Base-by-base conservation (phyloP, 2,329 filamentous ascomycete genomes). In the Plectosphaerella sp. region DNA sequence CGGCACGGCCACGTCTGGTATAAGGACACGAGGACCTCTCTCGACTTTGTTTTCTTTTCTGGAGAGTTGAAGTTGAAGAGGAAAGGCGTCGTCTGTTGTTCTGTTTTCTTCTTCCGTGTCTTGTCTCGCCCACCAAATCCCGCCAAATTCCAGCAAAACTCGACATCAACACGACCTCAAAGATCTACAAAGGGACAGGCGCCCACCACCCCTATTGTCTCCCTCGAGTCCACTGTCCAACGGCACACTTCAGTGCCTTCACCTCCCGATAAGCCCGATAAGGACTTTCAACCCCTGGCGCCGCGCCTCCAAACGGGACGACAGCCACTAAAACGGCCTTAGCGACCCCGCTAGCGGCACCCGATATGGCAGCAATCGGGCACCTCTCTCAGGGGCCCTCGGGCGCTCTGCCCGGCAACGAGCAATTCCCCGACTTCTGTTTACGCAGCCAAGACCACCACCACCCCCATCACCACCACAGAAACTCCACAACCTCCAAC, bases 391-490 rank as follows among this genome's bases (percentile, higher is more conserved):
- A 57, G 55, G 54, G 55, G 55, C 47, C 45, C 43, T 52, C 49
- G 24, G 22, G 22, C 39, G 20, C 14, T 54, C 64, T 63, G 62
- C 70, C 67, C 63, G 59, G 69, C 69, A 73, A 61, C 53, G 64
- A 70, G 60, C 62, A 64, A 61, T 71, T 71, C 66, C 67, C 69
- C 59, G 65, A 67, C 62, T 68, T 71, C 69, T 74, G 72, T 75
- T 74, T 74, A 74, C 69, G 67, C 42, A 48, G 52, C 49, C 54
- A 51, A 41, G 39, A 37, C 47, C 43, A 56, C 36, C 50, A 52
- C 33, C 51, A 39, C 25, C 55, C 56, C 50, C 48, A 52, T 51
- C 49, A 46, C 53, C 52, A 54, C 47, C 41, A 48, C 16, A 41
- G 16, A 18, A 18, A 49, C 47, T 52, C 48, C 48, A 50, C 48